Evolutionary conservation across 192 early-diverging fungal genomes (phyloP).

Genomic region (Coemansia sp.): DNA sequence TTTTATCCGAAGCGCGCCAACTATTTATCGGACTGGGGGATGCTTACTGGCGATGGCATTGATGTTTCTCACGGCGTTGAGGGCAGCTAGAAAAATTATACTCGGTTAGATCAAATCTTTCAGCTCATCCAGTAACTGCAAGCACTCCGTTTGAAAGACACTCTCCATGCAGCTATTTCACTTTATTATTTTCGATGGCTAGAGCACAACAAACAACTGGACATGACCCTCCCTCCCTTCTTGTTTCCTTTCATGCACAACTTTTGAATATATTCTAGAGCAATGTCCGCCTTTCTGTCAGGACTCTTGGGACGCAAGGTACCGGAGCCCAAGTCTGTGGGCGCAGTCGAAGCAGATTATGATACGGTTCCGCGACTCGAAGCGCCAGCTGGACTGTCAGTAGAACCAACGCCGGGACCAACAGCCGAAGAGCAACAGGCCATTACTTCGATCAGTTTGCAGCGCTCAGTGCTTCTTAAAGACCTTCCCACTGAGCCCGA

Average conservation of each 20-base stretch:
- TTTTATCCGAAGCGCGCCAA: neutral
- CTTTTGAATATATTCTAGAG: neutral
- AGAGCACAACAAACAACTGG: neutral
- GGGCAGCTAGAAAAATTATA: neutral
- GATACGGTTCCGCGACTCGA: conserved; percentile 28
- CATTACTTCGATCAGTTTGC: conserved; percentile 14
- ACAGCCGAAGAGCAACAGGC: conserved; percentile 31
- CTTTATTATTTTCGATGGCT: neutral
- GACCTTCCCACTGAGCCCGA: conserved; percentile 40
- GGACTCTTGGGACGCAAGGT: conserved; percentile 7
- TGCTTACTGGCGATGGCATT: neutral
- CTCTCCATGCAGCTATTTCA: neutral
- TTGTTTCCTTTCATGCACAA: neutral
- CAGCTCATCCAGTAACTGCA: neutral
- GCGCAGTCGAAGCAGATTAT: conserved; percentile 4
- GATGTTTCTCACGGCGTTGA: neutral
- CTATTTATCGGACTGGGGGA: neutral
- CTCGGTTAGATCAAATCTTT: neutral
- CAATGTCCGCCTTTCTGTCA: neutral
- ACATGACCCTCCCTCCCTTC: neutral
- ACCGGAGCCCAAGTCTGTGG: neutral
- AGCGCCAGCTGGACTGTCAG: conserved; percentile 7
- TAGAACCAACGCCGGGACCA: conserved; percentile 25
- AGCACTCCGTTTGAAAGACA: neutral
- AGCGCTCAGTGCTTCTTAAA: conserved; percentile 23